Evolutionary conservation across 140 eudicot species (phyloP), one percentile per base, ranked within the genome.

Genomic region (Stevia rebaudiana): DNA sequence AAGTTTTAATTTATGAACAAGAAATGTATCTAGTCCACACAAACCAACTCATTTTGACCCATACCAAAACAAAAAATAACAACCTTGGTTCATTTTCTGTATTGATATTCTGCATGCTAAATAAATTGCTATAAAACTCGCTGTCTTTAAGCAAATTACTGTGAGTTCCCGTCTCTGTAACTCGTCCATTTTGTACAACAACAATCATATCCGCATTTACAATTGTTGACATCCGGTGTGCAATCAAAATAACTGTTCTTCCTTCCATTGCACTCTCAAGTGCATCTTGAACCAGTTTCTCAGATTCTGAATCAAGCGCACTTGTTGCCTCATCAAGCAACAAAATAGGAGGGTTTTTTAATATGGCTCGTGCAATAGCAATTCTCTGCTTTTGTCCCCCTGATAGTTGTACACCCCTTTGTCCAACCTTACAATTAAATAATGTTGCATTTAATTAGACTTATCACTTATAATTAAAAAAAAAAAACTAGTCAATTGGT

Each of bases 241-340:
- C 94, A 23, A 84, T 84, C 66, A 84, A 68, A 70, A 88, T 82
- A 66, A 82, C 96, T 41, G 96, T 88, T 71, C 94, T 88, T 65
- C 90, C 94, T 61, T 70, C 83, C 94, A 80, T 84, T 70, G 96
- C 96, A 65, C 70, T 80, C 79, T 88, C 96, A 9, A 88, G 85
- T 16, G 96, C 96, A 61, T 67, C 87, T 77, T 88, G 96, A 74
- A 84, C 96, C 57, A 84, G 78, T 68, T 80, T 88, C 54, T 88
- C 96, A 12, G 96, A 82, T 66, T 82, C 94, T 57, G 96, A 82
- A 78, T 88, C 96, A n/a, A 88, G 94, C 65, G 94, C 90, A 69
- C 96, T 88, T 53, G 96, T 88, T 49, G 96, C 90, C 74, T 88
- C 96, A 55, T 88, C 96, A 11, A 88, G 96, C 74, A 88, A 75